Conservation (phyloP, 257 asterid genomes). For the Solanum sejunctum region DNA sequence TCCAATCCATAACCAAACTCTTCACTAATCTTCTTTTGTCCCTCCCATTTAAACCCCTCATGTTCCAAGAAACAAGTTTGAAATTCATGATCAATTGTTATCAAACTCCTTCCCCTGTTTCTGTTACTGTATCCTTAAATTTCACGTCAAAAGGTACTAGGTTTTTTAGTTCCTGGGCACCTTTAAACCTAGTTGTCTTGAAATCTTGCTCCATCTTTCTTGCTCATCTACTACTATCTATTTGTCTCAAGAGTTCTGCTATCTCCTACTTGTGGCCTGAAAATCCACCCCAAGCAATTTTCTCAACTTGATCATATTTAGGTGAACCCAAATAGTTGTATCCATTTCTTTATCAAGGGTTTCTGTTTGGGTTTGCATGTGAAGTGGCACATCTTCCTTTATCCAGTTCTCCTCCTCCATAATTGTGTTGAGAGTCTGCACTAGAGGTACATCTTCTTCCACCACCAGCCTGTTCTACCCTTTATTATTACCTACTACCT, state of each 20-base stretch:
- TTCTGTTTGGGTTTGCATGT: no score
- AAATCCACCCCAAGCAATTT: not conserved
- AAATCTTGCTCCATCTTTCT: not conserved
- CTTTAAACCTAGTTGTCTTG: no score
- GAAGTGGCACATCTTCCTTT: not conserved
- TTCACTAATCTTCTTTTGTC: not conserved
- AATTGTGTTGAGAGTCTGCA: no score
- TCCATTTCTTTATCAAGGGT: no score
- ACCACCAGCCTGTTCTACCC: not conserved
- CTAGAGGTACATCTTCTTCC: not conserved
- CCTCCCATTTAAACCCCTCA: not conserved
- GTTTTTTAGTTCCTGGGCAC: not conserved
- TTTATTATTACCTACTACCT: not conserved
- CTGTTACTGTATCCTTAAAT: not conserved
- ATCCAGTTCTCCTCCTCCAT: not conserved
- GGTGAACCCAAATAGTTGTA: not conserved
- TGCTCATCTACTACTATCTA: not conserved
- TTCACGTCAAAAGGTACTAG: not conserved
- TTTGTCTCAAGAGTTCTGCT: not conserved
- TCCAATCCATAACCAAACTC: not conserved
- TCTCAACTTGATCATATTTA: not conserved
- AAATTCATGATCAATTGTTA: not conserved
- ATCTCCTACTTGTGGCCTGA: not conserved
- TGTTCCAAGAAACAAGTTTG: not conserved
- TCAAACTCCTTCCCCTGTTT: not conserved